Percentiles rank a stretch among this genome's conserved stretches.
Evolutionary conservation across 202 grass and related monocot species (phyloP).

Genomic region (Digitaria exilis): DNA sequence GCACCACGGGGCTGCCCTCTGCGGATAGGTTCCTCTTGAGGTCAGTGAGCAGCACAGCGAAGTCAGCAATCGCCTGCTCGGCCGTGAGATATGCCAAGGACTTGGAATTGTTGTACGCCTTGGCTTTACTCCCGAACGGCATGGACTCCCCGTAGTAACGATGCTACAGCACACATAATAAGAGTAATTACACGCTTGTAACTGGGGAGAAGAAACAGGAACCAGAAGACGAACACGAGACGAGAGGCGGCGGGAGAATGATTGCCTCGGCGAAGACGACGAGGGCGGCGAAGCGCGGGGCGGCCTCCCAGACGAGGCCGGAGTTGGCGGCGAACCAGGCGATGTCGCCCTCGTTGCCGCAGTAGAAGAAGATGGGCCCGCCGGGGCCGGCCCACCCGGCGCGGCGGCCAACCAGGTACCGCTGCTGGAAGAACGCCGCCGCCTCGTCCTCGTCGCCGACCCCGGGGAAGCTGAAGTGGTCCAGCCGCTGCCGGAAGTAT

Average conservation of each 20-base stretch:
- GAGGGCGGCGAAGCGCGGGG: conserved; percentile 79
- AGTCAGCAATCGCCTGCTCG: conserved; percentile 90
- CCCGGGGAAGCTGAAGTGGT: conserved; percentile 89
- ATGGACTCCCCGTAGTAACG: conserved; percentile 97
- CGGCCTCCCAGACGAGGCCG: conserved; percentile 91
- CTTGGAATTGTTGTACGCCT: conserved; percentile 69
- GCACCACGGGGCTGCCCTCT: conserved; percentile 79
- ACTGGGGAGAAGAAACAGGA: background rate
- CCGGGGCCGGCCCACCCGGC: conserved; percentile 53
- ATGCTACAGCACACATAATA: conserved; percentile 54
- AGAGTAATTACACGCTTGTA: background rate
- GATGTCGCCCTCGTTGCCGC: conserved; percentile 96
- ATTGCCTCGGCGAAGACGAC: conserved; percentile 90
- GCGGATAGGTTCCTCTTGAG: conserved; percentile 81
- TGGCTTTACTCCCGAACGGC: conserved; percentile 82
- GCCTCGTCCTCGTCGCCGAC: conserved; percentile 31
- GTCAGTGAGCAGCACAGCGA: conserved; percentile 68
- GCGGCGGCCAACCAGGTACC: conserved; percentile 65
- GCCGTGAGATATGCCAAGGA: conserved; percentile 78
- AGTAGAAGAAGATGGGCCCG: conserved; percentile 95
- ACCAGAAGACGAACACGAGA: background rate
- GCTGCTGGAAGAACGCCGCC: conserved; percentile 65
- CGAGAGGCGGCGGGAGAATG: background rate
- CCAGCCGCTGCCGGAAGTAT: conserved; percentile 83
- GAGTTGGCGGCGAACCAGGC: conserved; percentile 94